Evolutionary conservation across 106 monocot species (phyloP).

Genomic region (Posidonia australis): DNA sequence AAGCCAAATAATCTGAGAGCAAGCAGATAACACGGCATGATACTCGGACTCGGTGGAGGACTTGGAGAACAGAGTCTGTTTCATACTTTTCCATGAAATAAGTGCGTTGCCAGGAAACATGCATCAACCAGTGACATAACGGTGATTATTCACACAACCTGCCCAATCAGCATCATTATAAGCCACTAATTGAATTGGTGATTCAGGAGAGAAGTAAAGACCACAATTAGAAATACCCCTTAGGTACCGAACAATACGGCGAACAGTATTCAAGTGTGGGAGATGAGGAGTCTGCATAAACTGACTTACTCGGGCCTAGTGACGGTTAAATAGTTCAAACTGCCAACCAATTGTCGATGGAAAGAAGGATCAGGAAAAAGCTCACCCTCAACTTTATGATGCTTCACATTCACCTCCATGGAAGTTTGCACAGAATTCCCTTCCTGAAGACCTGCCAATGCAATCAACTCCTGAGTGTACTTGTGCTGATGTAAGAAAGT

Average conservation of each 20-base stretch:
- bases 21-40: background rate
- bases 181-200: background rate
- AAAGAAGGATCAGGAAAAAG: background rate
- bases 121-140: background rate
- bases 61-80: background rate
- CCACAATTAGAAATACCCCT: background rate
- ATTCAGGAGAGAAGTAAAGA: background rate
- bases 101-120: background rate
- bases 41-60: background rate
- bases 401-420: background rate
- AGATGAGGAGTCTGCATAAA: background rate
- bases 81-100: slow-evolving; percentile 6
- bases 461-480: background rate
- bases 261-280: background rate
- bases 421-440: background rate
- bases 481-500: slow-evolving; percentile 2
- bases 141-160: background rate
- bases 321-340: slow-evolving; percentile 1
- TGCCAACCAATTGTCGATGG: background rate
- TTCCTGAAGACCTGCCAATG: background rate
- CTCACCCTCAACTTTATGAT: background rate
- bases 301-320: background rate
- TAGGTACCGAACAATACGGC: background rate
- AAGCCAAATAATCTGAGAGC: slow-evolving; percentile 1
- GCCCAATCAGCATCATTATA: slow-evolving; percentile 9